A percentile compares a stretch with the other conserved stretches of the same genome.
Conservation (phyloP, 768 basidiomycete species). For the Amanita subjunquillea region DNA sequence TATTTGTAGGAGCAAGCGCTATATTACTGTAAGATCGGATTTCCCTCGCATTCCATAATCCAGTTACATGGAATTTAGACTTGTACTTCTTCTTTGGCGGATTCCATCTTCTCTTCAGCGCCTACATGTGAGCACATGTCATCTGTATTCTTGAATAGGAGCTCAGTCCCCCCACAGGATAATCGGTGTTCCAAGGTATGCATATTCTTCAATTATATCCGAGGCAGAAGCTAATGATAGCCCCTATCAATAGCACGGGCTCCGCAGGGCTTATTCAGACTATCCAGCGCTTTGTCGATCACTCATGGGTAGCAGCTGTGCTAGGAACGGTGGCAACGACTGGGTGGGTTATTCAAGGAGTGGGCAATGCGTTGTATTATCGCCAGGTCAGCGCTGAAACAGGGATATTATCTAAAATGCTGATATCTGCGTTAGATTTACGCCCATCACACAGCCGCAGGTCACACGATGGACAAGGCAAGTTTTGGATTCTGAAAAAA, state of each 20-base stretch:
- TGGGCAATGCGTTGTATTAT: slow-evolving; percentile 75
- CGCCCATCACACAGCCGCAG: slow-evolving; percentile 68
- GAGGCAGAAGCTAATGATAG: slow-evolving; percentile 21
- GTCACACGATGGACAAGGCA: slow-evolving; percentile 84
- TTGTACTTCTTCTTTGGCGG: slow-evolving; percentile 95
- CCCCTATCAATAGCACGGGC: slow-evolving; percentile 54
- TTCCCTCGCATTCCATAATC: slow-evolving; percentile 16
- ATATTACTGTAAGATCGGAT: slow-evolving; percentile 70
- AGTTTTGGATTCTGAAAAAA: slow-evolving; percentile 8
- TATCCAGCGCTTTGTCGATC: slow-evolving; percentile 65
- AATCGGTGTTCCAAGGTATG: slow-evolving; percentile 82
- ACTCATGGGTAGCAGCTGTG: slow-evolving; percentile 70
- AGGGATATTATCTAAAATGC: slow-evolving; percentile 5
- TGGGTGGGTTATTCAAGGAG: slow-evolving; percentile 82
- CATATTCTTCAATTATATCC: slow-evolving; percentile 16
- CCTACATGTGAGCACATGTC: slow-evolving; percentile 67
- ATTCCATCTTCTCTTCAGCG: slow-evolving; percentile 86
- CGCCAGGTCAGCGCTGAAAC: slow-evolving; percentile 44
- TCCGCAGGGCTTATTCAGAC: slow-evolving; percentile 93
- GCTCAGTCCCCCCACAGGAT: slow-evolving; percentile 49
- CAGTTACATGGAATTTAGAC: slow-evolving; percentile 43
- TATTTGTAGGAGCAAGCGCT: slow-evolving; percentile 72
- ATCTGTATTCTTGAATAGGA: slow-evolving; percentile 14
- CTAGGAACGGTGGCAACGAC: slow-evolving; percentile 72
- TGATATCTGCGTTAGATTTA: slow-evolving; percentile 44